Evolutionary conservation across 768 basidiomycete species (phyloP).

Genomic region (Dentipellis sp.): DNA sequence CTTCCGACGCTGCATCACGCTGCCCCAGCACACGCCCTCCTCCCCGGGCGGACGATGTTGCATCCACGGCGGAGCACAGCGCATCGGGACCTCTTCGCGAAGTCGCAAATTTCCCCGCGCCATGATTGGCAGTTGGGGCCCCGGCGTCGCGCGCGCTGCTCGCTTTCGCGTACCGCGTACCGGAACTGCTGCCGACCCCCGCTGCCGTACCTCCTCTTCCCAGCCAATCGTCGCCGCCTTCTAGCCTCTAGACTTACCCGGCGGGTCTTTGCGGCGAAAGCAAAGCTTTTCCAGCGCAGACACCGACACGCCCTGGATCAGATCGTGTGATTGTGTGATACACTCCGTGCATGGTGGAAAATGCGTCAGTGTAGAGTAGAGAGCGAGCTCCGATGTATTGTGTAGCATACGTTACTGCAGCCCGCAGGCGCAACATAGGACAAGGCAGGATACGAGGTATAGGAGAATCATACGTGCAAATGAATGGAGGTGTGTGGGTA

Average conservation of each 20-base stretch:
- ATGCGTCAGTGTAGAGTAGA: constrained; percentile 1
- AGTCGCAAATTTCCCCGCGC: neutral
- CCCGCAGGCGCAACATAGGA: neutral
- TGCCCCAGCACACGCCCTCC: no score
- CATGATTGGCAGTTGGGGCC: neutral
- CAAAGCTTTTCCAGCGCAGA: neutral
- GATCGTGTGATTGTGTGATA: neutral
- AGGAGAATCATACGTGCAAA: neutral
- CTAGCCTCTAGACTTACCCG: no score
- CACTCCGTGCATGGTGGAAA: no score
- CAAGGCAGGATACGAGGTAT: constrained; percentile 1
- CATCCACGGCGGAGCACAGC: no score
- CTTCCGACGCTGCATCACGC: no score
- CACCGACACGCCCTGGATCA: neutral
- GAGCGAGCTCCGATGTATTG: constrained; percentile 1
- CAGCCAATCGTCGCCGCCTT: no score
- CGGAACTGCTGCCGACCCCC: no score
- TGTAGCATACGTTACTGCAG: constrained; percentile 2
- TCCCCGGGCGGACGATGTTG: no score
- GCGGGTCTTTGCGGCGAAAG: neutral
- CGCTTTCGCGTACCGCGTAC: no score
- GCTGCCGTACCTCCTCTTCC: no score
- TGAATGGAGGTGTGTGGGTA: neutral
- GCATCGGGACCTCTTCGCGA: neutral
- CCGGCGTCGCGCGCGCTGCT: no score